Evolutionary conservation across 139 green algal genomes (phyloP).

Genomic region (Micractinium conductrix): DNA sequence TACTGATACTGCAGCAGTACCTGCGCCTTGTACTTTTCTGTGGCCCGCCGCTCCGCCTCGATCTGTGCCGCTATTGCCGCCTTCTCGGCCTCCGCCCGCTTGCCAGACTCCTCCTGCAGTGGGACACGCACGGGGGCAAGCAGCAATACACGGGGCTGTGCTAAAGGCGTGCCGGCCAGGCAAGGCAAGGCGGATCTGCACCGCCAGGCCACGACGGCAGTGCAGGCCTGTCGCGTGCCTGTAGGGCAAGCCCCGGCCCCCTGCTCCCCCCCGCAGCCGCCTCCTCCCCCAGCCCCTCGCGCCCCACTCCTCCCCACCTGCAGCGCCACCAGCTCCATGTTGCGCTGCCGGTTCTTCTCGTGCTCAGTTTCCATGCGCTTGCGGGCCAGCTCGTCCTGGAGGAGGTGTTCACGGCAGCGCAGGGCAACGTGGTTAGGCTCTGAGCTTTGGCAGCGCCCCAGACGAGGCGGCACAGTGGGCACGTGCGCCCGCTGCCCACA

Average conservation of each 20-base stretch:
- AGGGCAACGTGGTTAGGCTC: neutral
- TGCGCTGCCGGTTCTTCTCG: conserved; percentile 80
- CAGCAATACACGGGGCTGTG: too few species aligned
- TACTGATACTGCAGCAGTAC: neutral
- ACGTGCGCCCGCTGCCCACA: too few species aligned
- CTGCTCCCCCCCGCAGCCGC: neutral
- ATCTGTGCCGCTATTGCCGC: conserved; percentile 83
- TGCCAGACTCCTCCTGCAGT: too few species aligned
- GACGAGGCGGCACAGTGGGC: too few species aligned
- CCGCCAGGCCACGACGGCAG: too few species aligned
- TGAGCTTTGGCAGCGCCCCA: neutral
- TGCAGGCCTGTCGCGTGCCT: too few species aligned
- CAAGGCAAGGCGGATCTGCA: too few species aligned
- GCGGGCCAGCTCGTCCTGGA: conserved; percentile 79
- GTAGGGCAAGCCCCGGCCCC: too few species aligned
- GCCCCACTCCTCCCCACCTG: conserved; percentile 86
- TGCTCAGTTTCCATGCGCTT: conserved; percentile 78
- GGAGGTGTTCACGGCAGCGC: conserved; percentile 42
- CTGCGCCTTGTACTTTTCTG: conserved; percentile 83
- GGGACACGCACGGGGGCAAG: too few species aligned
- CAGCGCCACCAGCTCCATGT: conserved; percentile 78
- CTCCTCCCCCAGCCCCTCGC: too few species aligned
- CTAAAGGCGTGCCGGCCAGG: too few species aligned
- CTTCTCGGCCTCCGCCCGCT: conserved; percentile 79
- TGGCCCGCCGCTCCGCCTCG: conserved; percentile 84